phyloP scores from a whole-genome alignment of 2,329 filamentous ascomycete genomes.

The Aspergillus neoniger region DNA sequence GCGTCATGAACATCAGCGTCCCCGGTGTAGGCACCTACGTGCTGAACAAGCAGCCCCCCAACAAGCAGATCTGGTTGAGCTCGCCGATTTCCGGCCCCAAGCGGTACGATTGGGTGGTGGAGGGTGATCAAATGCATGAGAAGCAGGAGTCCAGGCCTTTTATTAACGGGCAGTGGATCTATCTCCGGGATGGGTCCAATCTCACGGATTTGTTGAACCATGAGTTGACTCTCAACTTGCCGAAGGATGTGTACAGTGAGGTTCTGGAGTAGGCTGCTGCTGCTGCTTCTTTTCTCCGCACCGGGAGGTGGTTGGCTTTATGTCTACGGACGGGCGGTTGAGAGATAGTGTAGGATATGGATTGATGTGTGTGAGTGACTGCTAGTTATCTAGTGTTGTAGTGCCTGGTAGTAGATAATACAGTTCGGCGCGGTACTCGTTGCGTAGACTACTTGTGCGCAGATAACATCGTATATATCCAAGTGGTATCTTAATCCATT shows the following conservation, averaged over 20 bases:
- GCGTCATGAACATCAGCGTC: conserved; percentile 77
- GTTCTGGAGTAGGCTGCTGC: conserved; percentile 18
- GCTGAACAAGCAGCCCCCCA: conserved; percentile 97
- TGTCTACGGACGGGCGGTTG: neutral
- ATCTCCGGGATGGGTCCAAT: conserved; percentile 77
- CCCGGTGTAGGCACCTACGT: conserved; percentile 78
- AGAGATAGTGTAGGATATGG: conserved; percentile 10
- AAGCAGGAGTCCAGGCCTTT: conserved; percentile 68
- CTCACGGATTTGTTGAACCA: conserved; percentile 71
- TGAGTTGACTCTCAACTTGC: conserved; percentile 72
- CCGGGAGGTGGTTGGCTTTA: neutral
- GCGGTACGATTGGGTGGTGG: conserved; percentile 84
- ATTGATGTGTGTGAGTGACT: neutral
- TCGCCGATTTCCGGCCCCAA: conserved; percentile 90
- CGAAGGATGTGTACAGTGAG: conserved; percentile 39
- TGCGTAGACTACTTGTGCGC: conserved; percentile 13
- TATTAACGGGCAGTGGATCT: conserved; percentile 75
- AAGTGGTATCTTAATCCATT: neutral
- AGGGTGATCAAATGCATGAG: conserved; percentile 69
- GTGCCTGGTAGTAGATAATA: neutral
- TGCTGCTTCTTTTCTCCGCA: neutral
- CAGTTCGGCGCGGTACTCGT: conserved; percentile 15
- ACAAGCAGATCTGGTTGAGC: conserved; percentile 96
- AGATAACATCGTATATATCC: conserved; percentile 6
- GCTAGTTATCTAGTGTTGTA: neutral